Evolutionary conservation across 2,329 filamentous ascomycete species (phyloP), one percentile per base, ranked within the genome.

Genomic region (Beauveria australis): DNA sequence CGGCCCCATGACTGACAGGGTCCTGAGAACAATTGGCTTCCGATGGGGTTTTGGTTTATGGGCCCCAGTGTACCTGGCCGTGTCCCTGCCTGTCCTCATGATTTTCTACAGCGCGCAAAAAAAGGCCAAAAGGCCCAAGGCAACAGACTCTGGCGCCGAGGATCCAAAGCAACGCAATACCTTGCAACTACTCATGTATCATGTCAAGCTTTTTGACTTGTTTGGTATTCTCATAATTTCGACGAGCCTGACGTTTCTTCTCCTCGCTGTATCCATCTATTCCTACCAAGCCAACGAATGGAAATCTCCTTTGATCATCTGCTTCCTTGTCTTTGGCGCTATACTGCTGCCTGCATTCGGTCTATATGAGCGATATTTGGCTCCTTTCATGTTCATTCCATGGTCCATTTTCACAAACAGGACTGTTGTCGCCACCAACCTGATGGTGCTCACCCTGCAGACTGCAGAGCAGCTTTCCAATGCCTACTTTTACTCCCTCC

Each of bases 1-100:
- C 5, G 80, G 83, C 0, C 81, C 79, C 24, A 80, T 86, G 55
- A 79, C 81, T 0, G 74, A 82, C 16, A 71, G 74, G 1, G 79
- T 87, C 59, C 73, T 83, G 19, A 62, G 70, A 9, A 72, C 78
- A 18, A 73, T 79, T 4, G 82, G 80, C 53, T 89, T 83, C 81
- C 79, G 85, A 61, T 90, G 87, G 87, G 86, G 81, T 3, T 86
- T 86, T 64, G 87, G 86, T 53, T 78, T 82, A 63, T 89, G 84
- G 72, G 76, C 81, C 62, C 86, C 90, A 66, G 80, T 89, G 63
- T 72, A 83, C 9, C 85, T 85, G 1, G 74, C 82, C 30, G 79
- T 86, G 54, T 81, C 82, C 59, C 64, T 80, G 18, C 86, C 87
- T 0, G 75, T 89, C 2, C 77, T 80, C 44, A 65, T 76, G 24